Conservation (phyloP, 768 basidiomycete species). For the Psilocybe sp. region DNA sequence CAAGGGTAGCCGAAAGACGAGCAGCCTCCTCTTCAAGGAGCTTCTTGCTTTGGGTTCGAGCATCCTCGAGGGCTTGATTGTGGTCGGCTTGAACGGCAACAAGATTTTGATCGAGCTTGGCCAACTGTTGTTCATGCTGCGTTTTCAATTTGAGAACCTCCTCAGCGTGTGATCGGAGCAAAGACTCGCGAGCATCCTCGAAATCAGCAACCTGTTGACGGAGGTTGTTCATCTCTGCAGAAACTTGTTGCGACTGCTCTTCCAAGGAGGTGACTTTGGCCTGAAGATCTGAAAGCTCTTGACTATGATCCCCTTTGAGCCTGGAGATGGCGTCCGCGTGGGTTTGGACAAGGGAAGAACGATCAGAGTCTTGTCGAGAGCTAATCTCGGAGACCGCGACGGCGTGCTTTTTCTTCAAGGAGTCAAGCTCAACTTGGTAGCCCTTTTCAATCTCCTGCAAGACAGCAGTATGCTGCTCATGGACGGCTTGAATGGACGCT, state of each 20-base stretch:
- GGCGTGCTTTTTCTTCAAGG: slow-evolving; percentile 48
- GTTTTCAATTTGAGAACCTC: slow-evolving; percentile 22
- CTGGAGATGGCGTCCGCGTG: slow-evolving; percentile 39
- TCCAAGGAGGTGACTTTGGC: slow-evolving; percentile 35
- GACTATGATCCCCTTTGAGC: slow-evolving; percentile 47
- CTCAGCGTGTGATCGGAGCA: slow-evolving; percentile 11
- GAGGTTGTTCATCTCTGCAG: slow-evolving; percentile 30
- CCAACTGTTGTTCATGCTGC: slow-evolving; percentile 48
- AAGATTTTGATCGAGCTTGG: slow-evolving; percentile 31
- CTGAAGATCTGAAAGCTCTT: slow-evolving; percentile 39
- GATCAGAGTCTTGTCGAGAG: slow-evolving; percentile 24
- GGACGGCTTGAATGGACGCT: slow-evolving; percentile 39
- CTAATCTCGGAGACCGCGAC: slow-evolving; percentile 30
- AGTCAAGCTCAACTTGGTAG: slow-evolving; percentile 54
- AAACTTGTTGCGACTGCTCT: slow-evolving; percentile 30
- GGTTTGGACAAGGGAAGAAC: slow-evolving; percentile 26
- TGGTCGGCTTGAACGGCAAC: slow-evolving; percentile 18
- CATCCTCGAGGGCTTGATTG: slow-evolving; percentile 10
- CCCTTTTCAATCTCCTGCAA: slow-evolving; percentile 53
- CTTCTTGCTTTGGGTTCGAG: slow-evolving; percentile 31
- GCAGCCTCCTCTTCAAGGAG: slow-evolving; percentile 44
- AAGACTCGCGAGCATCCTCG: slow-evolving; percentile 1
- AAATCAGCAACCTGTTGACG: slow-evolving; percentile 3
- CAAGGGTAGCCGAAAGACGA: slow-evolving; percentile 39
- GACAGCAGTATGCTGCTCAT: slow-evolving; percentile 53